Evolutionary conservation across 2,329 filamentous ascomycete species (phyloP).

Genomic region (Aspergillus aculeatus): DNA sequence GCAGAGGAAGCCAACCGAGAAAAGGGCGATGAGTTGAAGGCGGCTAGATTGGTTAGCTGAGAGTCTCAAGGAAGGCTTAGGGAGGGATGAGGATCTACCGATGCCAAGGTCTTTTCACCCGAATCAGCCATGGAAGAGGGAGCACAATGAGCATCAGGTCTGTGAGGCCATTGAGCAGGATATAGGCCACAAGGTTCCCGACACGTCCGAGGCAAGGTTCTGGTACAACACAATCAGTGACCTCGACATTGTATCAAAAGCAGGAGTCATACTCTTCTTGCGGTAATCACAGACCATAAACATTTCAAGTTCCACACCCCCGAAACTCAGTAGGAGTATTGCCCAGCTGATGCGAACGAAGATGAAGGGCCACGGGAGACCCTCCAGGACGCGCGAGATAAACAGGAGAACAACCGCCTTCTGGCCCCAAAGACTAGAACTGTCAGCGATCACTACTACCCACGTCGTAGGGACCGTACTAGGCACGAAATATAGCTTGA

Average conservation of each 20-base stretch:
- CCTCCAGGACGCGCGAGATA: constrained; percentile 9
- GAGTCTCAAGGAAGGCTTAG: neutral
- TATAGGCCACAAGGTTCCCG: constrained; percentile 2
- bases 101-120: constrained; percentile 5
- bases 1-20: constrained; percentile 12
- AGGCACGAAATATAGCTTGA: constrained; percentile 8
- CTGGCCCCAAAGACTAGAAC: constrained; percentile 14
- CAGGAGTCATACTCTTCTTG: neutral
- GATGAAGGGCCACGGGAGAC: constrained; percentile 13
- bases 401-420: constrained; percentile 13
- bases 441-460: neutral
- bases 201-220: constrained; percentile 4
- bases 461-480: neutral
- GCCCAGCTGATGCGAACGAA: constrained; percentile 12
- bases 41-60: neutral
- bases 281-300: constrained; percentile 10
- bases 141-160: constrained; percentile 14
- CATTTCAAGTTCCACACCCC: neutral
- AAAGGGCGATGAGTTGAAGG: constrained; percentile 9
- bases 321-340: constrained; percentile 5
- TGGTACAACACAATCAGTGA: neutral
- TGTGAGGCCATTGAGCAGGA: constrained; percentile 10
- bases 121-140: constrained; percentile 13
- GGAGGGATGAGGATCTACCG: neutral
- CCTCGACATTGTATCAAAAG: neutral